Evolutionary conservation across 345 rosid species (phyloP).

Genomic region (Excoecaria agallocha): DNA sequence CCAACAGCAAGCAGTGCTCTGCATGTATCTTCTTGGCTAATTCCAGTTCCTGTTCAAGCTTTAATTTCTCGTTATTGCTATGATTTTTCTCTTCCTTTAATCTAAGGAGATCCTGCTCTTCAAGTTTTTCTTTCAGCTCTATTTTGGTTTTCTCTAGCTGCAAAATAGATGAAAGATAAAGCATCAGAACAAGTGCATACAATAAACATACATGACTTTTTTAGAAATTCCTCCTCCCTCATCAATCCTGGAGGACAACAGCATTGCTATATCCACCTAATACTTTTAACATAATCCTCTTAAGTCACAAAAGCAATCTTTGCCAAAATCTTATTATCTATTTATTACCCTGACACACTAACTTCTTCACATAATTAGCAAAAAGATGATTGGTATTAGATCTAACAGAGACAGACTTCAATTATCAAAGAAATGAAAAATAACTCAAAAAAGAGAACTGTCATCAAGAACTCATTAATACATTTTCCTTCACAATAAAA

Average conservation of each 20-base stretch:
- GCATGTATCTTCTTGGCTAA: slow-evolving; percentile 49
- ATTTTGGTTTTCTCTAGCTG: slow-evolving; percentile 67
- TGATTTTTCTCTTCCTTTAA: slow-evolving; percentile 56
- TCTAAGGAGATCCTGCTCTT: slow-evolving; percentile 52
- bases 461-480: not conserved
- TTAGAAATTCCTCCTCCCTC: not conserved
- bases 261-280: not conserved
- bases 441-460: not conserved
- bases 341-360: not conserved
- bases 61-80: slow-evolving; percentile 52
- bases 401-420: too few relatives aligned
- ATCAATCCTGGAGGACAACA: not conserved
- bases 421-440: not conserved
- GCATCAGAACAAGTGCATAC: not conserved
- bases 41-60: slow-evolving; percentile 63
- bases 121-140: slow-evolving; percentile 66
- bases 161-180: slow-evolving; percentile 15
- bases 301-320: not conserved
- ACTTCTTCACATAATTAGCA: not conserved
- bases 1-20: slow-evolving; percentile 50
- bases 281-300: not conserved
- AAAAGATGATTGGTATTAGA: not conserved
- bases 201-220: not conserved
- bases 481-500: not conserved
- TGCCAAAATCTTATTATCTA: not conserved